These are phyloP conservation scores for Arabis alpina DNA, from an alignment of 345 rosid species.

Conservation along the genomic window DNA sequence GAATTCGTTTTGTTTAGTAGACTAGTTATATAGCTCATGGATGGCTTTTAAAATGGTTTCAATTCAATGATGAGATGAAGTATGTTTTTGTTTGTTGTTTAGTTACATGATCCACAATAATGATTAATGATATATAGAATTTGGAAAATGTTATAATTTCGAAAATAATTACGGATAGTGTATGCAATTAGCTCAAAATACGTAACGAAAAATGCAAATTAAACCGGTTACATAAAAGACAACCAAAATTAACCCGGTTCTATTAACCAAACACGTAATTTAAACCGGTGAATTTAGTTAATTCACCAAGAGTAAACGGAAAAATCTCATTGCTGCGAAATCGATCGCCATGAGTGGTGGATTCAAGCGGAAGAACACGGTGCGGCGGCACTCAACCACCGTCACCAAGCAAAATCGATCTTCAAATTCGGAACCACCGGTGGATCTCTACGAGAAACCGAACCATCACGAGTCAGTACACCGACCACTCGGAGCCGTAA, in stretches of 20 bases:
- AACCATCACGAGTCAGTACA: neutral
- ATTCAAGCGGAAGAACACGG: conserved; percentile 22
- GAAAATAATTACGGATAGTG: no score
- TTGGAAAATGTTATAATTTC: no score
- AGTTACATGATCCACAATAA: no score
- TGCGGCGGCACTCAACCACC: conserved; percentile 10
- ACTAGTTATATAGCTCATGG: no score
- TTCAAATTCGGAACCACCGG: conserved; percentile 15
- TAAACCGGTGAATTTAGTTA: neutral
- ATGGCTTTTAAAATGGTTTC: no score
- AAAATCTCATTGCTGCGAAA: conserved; percentile 13
- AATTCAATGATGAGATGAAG: no score
- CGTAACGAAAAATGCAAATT: no score
- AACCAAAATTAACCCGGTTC: neutral
- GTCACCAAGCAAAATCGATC: conserved; percentile 32
- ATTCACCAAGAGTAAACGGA: neutral
- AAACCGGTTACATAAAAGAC: neutral
- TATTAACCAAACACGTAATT: neutral
- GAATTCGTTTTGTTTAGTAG: no score
- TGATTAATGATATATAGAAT: no score
- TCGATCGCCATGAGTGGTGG: conserved; percentile 27
- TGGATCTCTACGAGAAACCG: neutral
- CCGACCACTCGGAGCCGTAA: conserved; percentile 6
- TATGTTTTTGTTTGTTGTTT: neutral
- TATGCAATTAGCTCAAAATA: no score